Evolutionary conservation across 2,329 filamentous ascomycete species (phyloP).

Genomic region (Ascochyta rabiei): DNA sequence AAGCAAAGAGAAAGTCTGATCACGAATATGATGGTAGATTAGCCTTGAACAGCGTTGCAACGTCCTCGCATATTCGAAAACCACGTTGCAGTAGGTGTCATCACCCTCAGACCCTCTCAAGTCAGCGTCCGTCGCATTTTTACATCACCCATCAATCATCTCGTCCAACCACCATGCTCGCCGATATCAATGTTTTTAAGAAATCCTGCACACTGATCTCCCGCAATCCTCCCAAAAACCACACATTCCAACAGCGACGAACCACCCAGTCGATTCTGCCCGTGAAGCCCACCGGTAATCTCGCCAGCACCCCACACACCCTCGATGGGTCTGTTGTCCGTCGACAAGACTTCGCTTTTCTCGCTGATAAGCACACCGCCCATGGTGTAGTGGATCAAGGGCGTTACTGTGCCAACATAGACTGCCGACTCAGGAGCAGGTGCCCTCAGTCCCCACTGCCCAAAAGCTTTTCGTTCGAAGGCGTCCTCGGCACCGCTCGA

Average conservation of each 20-base stretch:
- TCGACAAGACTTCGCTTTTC: constrained; percentile 58
- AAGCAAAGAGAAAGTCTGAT: background rate
- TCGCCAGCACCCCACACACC: constrained; percentile 69
- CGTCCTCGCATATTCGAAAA: no score
- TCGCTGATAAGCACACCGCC: constrained; percentile 65
- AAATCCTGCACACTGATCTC: constrained; percentile 35
- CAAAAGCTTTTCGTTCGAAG: constrained; percentile 60
- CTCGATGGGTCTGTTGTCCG: constrained; percentile 53
- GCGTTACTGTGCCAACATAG: constrained; percentile 65
- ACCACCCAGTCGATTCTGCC: constrained; percentile 66
- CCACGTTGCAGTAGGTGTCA: no score
- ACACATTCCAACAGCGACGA: constrained; percentile 68
- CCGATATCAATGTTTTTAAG: background rate
- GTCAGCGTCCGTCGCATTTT: no score
- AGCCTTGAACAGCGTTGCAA: background rate
- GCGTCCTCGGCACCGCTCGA: constrained; percentile 50
- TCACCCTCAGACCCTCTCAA: no score
- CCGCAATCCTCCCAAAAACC: constrained; percentile 67
- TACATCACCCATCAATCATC: background rate
- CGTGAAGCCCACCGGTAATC: constrained; percentile 68
- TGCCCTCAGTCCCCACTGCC: constrained; percentile 60
- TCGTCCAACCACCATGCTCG: background rate
- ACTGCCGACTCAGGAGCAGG: constrained; percentile 59
- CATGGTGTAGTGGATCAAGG: constrained; percentile 71
- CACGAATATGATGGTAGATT: background rate